These are phyloP conservation scores for Aspergillus novofumigatus DNA, from an alignment of 2,329 filamentous ascomycete species.

Conservation along the genomic window DNA sequence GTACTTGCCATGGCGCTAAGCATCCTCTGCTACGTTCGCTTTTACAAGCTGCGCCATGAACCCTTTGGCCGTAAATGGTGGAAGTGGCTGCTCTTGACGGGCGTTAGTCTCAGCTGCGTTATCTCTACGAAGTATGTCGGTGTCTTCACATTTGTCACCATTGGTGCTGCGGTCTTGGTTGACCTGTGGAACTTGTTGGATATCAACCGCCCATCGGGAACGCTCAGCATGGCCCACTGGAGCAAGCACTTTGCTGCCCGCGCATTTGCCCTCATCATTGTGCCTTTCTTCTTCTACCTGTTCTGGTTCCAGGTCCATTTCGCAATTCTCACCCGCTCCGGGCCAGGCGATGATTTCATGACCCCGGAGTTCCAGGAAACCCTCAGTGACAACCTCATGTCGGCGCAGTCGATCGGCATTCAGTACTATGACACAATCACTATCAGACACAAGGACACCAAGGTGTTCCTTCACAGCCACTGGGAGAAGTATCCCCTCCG, in stretches of 20 bases:
- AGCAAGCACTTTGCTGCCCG: conserved; percentile 86
- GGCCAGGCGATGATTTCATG: conserved; percentile 98
- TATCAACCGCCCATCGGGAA: conserved; percentile 75
- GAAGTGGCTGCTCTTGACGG: conserved; percentile 97
- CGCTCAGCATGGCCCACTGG: conserved; percentile 75
- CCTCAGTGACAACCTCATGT: conserved; percentile 89
- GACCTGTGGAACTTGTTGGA: conserved; percentile 94
- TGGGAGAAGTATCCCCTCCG: conserved; percentile 82
- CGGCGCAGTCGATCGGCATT: conserved; percentile 77
- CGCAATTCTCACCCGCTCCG: conserved; percentile 77
- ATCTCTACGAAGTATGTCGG: conserved; percentile 99
- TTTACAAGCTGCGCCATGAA: conserved; percentile 90
- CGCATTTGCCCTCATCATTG: conserved; percentile 76
- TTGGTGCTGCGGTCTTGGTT: conserved; percentile 87
- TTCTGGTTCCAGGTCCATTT: conserved; percentile 99
- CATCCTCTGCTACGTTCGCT: conserved; percentile 89
- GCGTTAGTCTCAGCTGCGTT: conserved; percentile 90
- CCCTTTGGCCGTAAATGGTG: conserved; percentile 96
- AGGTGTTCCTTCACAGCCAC: conserved; percentile 93
- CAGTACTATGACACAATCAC: conserved; percentile 87
- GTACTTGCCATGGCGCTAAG: conserved; percentile 96
- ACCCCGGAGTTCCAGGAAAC: conserved; percentile 97
- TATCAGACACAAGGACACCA: conserved; percentile 94
- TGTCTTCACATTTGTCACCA: conserved; percentile 92
- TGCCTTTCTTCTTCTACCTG: conserved; percentile 96